These are phyloP conservation scores for Paecilomyces dactylethromorphus DNA, from an alignment of 2,329 filamentous ascomycete genomes.

Conservation along the genomic window DNA sequence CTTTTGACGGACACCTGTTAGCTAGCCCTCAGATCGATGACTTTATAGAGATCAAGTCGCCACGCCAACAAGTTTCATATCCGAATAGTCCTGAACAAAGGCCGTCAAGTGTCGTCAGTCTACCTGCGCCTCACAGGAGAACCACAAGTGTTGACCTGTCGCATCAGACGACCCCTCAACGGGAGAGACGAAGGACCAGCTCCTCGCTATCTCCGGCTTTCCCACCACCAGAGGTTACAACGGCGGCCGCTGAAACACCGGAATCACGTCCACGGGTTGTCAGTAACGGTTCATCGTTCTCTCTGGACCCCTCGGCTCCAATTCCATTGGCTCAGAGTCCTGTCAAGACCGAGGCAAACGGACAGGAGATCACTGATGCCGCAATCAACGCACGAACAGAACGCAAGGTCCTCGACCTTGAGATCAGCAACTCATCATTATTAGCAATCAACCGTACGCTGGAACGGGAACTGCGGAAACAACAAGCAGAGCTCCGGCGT, in stretches of 20 bases:
- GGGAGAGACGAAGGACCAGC: constrained; percentile 22
- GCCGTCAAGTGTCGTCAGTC: constrained; percentile 10
- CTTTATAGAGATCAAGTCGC: constrained; percentile 10
- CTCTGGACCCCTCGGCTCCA: constrained; percentile 31
- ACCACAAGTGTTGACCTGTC: constrained; percentile 28
- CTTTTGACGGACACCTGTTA: constrained; percentile 14
- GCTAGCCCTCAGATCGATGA: constrained; percentile 16
- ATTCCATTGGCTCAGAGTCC: constrained; percentile 55
- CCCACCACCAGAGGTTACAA: constrained; percentile 11
- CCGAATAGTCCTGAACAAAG: constrained; percentile 13
- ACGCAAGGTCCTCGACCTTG: constrained; percentile 88
- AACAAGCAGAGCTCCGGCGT: constrained; percentile 78
- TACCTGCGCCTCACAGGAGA: constrained; percentile 18
- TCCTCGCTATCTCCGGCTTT: constrained; percentile 22
- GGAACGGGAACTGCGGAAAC: constrained; percentile 84
- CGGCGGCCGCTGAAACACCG: constrained; percentile 20
- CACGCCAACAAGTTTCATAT: constrained; percentile 12
- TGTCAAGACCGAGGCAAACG: constrained; percentile 34
- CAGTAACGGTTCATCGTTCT: constrained; percentile 25
- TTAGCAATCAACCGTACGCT: constrained; percentile 91
- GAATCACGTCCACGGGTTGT: constrained; percentile 22
- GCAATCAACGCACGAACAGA: constrained; percentile 86
- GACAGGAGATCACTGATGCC: constrained; percentile 62
- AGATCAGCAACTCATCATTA: constrained; percentile 93
- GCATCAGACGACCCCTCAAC: constrained; percentile 8